phyloP scores from a whole-genome alignment of 108 stramenopile genomes.

The Skeletonema tropicum region DNA sequence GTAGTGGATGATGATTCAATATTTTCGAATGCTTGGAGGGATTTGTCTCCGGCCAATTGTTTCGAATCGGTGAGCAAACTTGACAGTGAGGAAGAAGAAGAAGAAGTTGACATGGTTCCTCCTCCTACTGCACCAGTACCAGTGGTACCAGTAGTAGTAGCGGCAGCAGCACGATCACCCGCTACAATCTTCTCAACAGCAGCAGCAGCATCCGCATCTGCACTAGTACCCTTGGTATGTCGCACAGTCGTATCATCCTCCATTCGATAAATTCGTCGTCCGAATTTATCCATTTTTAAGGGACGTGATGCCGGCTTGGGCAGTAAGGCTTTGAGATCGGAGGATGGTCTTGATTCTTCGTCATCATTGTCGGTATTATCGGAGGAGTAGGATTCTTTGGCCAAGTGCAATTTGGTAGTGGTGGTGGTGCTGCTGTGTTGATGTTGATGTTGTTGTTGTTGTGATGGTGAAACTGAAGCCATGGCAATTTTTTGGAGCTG shows the following conservation, averaged over 20 bases:
- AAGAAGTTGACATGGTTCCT: too few species aligned
- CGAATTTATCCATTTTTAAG: constrained; percentile 28
- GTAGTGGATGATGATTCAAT: background rate
- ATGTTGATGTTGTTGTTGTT: too few species aligned
- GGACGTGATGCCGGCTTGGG: constrained; percentile 25
- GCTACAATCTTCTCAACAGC: background rate
- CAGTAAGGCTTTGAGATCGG: constrained; percentile 15
- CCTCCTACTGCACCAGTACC: too few species aligned
- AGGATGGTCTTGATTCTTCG: background rate
- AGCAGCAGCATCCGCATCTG: background rate
- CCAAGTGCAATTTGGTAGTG: too few species aligned
- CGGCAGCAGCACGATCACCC: background rate
- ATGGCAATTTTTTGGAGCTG: too few species aligned
- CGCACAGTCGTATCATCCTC: constrained; percentile 26
- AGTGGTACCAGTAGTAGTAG: background rate
- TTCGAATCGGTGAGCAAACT: background rate
- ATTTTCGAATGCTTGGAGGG: background rate
- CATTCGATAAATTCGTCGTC: constrained; percentile 25
- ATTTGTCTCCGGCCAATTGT: constrained; percentile 8
- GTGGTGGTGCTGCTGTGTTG: too few species aligned
- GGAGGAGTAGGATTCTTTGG: background rate
- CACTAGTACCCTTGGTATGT: constrained; percentile 9
- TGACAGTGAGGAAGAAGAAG: background rate
- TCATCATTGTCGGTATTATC: background rate
- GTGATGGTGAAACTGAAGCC: too few species aligned